phyloP scores from a whole-genome alignment of 2,329 filamentous ascomycete species.

The Aspergillus nomiae region DNA sequence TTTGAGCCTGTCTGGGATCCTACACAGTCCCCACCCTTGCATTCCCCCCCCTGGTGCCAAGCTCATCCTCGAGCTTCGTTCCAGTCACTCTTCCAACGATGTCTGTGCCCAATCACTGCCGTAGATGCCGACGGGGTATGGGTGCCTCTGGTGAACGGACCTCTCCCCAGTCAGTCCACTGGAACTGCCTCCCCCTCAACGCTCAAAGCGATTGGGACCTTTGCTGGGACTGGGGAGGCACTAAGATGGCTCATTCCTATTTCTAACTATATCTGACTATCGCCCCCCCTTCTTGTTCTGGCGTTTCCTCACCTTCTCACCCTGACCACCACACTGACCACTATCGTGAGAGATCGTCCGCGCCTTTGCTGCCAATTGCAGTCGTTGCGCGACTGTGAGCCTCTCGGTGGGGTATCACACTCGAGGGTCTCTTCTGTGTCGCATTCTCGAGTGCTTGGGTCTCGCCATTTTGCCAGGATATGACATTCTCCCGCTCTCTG shows the following conservation, averaged over 20 bases:
- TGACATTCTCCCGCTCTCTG: slow-evolving; percentile 13
- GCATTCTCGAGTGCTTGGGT: not conserved
- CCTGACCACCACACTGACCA: slow-evolving; percentile 7
- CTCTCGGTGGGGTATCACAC: slow-evolving; percentile 22
- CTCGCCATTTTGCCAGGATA: slow-evolving; percentile 10
- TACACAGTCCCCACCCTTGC: slow-evolving; percentile 13
- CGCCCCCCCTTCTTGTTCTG: slow-evolving; percentile 15
- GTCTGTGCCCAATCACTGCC: slow-evolving; percentile 18
- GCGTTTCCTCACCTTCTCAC: slow-evolving; percentile 14
- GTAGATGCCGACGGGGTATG: not conserved
- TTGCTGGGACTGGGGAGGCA: not conserved
- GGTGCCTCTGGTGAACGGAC: slow-evolving; percentile 19
- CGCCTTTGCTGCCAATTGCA: slow-evolving; percentile 11
- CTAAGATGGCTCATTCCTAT: slow-evolving; percentile 9
- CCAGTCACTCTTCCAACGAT: slow-evolving; percentile 7
- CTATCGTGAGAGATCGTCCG: not conserved
- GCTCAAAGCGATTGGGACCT: not conserved
- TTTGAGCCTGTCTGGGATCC: not conserved
- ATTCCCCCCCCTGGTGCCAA: slow-evolving; percentile 17
- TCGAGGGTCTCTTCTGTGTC: slow-evolving; percentile 5
- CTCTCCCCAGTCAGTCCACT: slow-evolving; percentile 12
- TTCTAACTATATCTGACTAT: slow-evolving; percentile 26
- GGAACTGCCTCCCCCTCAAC: not conserved
- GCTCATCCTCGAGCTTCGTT: slow-evolving; percentile 17
- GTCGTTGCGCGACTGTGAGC: slow-evolving; percentile 22